Evolutionary conservation across 768 basidiomycete genomes (phyloP).

Genomic region (Tubosaeta sp.): DNA sequence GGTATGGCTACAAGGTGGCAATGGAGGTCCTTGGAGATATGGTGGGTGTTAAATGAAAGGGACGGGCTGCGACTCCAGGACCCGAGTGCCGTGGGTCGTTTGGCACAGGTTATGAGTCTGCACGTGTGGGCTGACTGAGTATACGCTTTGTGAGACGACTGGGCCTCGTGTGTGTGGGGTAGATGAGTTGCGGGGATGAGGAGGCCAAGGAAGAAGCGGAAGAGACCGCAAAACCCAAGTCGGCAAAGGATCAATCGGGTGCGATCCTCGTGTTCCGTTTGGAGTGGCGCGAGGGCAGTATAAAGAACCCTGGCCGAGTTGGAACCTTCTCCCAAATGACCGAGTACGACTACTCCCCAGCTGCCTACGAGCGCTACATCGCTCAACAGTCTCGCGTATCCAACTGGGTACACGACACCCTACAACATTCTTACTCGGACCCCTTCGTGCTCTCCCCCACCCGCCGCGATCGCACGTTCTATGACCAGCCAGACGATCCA

Average conservation of each 20-base stretch:
- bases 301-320: background rate
- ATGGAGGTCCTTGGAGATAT: too few species aligned
- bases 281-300: background rate
- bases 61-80: too few species aligned
- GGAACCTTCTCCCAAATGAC: constrained; percentile 37
- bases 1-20: too few species aligned
- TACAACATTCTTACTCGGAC: constrained; percentile 24
- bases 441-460: constrained; percentile 29
- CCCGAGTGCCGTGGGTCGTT: background rate
- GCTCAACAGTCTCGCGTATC: constrained; percentile 46
- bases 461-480: constrained; percentile 29
- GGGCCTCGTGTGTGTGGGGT: constrained; percentile 16
- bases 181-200: constrained; percentile 19
- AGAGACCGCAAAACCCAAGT: background rate
- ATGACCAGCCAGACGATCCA: constrained; percentile 11
- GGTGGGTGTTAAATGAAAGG: too few species aligned
- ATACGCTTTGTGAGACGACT: too few species aligned
- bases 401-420: constrained; percentile 47
- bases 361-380: constrained; percentile 44
- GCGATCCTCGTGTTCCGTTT: constrained; percentile 8
- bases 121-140: too few species aligned
- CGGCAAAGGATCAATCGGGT: constrained; percentile 1
- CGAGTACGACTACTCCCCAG: constrained; percentile 59
- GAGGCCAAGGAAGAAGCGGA: constrained; percentile 5
- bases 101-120: background rate